These are phyloP conservation scores for Kodamaea sagamina DNA, from an alignment of 805 yeast species.

Conservation along the genomic window DNA sequence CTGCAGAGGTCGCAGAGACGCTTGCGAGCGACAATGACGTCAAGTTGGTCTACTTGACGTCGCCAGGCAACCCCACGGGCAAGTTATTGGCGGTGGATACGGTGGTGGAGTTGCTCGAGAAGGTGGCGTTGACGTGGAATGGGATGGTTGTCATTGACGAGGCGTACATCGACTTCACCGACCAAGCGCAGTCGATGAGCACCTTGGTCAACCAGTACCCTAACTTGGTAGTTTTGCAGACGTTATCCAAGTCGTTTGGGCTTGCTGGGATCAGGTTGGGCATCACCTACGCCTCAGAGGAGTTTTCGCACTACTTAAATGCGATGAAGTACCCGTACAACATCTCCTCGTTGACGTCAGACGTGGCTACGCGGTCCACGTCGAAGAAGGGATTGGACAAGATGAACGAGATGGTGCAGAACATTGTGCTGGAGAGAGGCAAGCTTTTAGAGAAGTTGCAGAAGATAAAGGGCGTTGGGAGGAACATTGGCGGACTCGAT, in stretches of 20 bases:
- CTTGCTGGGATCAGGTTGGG: constrained; percentile 94
- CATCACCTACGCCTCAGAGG: constrained; percentile 63
- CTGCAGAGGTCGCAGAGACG: constrained; percentile 52
- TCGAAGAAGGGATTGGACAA: constrained; percentile 49
- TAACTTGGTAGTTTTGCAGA: constrained; percentile 85
- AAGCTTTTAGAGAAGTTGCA: constrained; percentile 55
- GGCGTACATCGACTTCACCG: constrained; percentile 85
- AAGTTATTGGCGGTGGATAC: constrained; percentile 49
- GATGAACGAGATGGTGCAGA: constrained; percentile 58
- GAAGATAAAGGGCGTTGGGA: constrained; percentile 63
- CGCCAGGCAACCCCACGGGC: constrained; percentile 98
- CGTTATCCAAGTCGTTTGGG: constrained; percentile 93
- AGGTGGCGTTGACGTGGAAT: constrained; percentile 56
- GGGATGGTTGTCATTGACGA: constrained; percentile 89
- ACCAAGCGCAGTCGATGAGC: constrained; percentile 60
- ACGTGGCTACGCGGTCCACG: constrained; percentile 74
- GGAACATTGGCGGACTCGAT: constrained; percentile 78
- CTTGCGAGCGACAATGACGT: constrained; percentile 59
- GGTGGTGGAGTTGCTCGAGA: constrained; percentile 43
- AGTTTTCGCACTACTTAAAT: constrained; percentile 69
- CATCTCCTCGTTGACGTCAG: constrained; percentile 78
- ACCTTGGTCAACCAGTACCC: constrained; percentile 81
- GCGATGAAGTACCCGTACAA: constrained; percentile 96
- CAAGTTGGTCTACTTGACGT: constrained; percentile 79
- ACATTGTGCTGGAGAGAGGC: constrained; percentile 56